phyloP scores from a whole-genome alignment of 257 asterid species.

The Mitragyna speciosa region DNA sequence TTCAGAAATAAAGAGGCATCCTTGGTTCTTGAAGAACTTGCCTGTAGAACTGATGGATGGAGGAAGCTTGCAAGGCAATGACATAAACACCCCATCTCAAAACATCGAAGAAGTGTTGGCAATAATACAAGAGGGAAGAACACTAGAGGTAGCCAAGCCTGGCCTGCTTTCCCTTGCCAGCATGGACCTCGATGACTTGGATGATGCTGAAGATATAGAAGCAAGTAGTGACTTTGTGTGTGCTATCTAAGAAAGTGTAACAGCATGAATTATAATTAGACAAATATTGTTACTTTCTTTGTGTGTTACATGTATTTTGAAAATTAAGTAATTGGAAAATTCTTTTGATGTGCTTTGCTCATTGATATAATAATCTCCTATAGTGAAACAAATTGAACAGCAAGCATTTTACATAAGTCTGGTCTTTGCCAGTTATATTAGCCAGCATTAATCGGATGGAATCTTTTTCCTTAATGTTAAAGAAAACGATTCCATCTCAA shows the following conservation, averaged over 20 bases:
- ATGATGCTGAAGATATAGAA: conserved; percentile 36
- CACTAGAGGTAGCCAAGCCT: conserved; percentile 4
- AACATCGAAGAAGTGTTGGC: conserved; percentile 40
- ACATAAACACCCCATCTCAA: conserved; percentile 39
- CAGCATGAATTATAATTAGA: background rate
- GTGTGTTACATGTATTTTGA: background rate
- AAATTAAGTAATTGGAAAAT: background rate
- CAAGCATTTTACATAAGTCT: background rate
- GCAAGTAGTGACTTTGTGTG: conserved; percentile 39
- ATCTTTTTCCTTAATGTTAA: no score
- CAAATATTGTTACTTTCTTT: background rate
- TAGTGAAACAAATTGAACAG: background rate
- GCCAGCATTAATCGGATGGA: background rate
- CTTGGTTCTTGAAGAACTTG: conserved; percentile 43
- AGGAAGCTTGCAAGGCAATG: conserved; percentile 35
- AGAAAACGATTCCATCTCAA: no score
- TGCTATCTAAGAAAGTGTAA: conserved; percentile 16
- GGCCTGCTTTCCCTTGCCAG: conserved; percentile 25
- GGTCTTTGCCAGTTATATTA: no score
- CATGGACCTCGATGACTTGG: conserved; percentile 42
- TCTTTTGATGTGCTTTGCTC: background rate
- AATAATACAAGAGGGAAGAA: conserved; percentile 37
- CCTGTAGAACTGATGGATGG: conserved; percentile 41
- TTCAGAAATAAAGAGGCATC: conserved; percentile 39
- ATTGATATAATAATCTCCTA: background rate